Base-by-base conservation (phyloP, 495 filamentous ascomycete species). In the Aspergillus mulundensis region DNA sequence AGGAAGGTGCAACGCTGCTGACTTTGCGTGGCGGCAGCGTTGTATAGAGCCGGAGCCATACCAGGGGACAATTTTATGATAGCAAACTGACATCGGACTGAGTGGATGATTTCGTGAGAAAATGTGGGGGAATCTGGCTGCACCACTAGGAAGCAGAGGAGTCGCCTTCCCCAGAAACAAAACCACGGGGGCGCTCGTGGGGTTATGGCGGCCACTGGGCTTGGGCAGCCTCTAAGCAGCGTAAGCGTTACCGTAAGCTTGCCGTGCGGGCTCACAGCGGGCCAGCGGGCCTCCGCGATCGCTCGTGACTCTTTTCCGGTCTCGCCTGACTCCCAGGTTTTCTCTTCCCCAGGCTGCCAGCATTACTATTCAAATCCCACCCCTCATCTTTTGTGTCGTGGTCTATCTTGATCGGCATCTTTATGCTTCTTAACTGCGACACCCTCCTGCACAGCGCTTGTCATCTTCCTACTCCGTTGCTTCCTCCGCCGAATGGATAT, bases 401-500 rank as follows among this genome's bases (percentile, higher is more conserved):
- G 14, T 28, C 24, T 1, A 19, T 32, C 6, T 46, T 25, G 43
- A 46, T 7, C 15, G 4, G 7, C 15, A 2, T 15, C 28, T 46
- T 36, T 34, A 34, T 48, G n/a, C 15, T 18, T 32, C 7, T 21
- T 34, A 18, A 38, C 6, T 40, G n/a, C 38, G n/a, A 18, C 38
- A 36, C 38, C 38, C 15, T 16, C 7, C 45, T 25, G 45, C 15
- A 18, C 28, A 18, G 36, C 16, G 40, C 1, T 16, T 7, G 12
- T 40, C 34, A 23, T n/a, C 21, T 25, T 16, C 20, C 12, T 40
- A 23, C 38, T 8, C 19, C n/a, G 19, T 25, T 50, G 1, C 42
- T 47, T 54, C 7, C 15, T n/a, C 16, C 40, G 12, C 53, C 34
- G 23, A 28, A 36, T 48, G 53, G 47, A 52, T 45, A 21, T 39